Percentiles rank a stretch among this genome's conserved stretches.
Conservation (phyloP, 2,329 filamentous ascomycete genomes). For the Trichoderma brevicompactum region DNA sequence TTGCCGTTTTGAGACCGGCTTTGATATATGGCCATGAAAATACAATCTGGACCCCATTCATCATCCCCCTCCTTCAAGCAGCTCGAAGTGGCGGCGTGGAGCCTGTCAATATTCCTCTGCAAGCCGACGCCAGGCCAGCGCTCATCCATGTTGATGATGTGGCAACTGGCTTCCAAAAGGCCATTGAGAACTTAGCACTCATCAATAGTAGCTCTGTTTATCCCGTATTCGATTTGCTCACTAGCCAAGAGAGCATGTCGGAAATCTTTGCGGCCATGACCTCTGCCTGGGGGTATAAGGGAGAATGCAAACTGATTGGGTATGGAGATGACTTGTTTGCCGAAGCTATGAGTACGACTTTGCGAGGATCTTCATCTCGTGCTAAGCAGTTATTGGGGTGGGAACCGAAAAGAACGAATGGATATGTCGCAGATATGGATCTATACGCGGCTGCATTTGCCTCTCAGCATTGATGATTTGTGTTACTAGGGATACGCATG, state of each 20-base stretch:
- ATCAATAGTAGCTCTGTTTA: slow-evolving; percentile 27
- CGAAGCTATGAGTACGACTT: slow-evolving; percentile 30
- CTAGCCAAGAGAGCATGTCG: slow-evolving; percentile 30
- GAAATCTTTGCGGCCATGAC: slow-evolving; percentile 26
- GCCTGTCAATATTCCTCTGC: slow-evolving; percentile 16
- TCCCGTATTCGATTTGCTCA: slow-evolving; percentile 29
- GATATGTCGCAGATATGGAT: slow-evolving; percentile 27
- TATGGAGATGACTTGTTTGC: slow-evolving; percentile 27
- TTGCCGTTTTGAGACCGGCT: slow-evolving; percentile 28
- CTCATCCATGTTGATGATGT: slow-evolving; percentile 26
- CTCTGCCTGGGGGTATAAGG: slow-evolving; percentile 23
- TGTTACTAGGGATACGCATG: not conserved
- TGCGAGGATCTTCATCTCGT: slow-evolving; percentile 28
- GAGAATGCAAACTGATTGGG: slow-evolving; percentile 22
- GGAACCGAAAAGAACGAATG: slow-evolving; percentile 26
- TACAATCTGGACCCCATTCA: slow-evolving; percentile 29
- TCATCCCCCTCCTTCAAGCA: slow-evolving; percentile 30
- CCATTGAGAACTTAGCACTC: slow-evolving; percentile 28
- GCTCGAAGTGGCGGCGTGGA: slow-evolving; percentile 9
- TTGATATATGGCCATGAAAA: slow-evolving; percentile 30
- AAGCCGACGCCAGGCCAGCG: slow-evolving; percentile 10
- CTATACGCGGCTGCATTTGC: slow-evolving; percentile 29
- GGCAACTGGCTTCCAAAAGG: slow-evolving; percentile 27
- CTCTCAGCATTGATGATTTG: slow-evolving; percentile 20
- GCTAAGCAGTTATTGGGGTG: slow-evolving; percentile 30